Conservation (phyloP, 192 early-diverging fungal genomes). For the Linnemannia exigua region DNA sequence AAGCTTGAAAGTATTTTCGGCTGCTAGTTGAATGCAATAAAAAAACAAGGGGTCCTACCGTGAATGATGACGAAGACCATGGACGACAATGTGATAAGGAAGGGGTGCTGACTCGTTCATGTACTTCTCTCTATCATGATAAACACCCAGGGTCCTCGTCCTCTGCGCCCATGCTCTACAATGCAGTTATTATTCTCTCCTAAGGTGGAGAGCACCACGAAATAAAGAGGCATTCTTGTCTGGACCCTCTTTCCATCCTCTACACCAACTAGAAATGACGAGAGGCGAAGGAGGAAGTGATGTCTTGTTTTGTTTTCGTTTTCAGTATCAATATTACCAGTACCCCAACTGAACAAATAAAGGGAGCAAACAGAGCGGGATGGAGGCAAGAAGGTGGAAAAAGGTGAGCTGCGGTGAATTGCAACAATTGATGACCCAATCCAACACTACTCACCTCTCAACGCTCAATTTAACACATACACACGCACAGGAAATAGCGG, state of each 20-base stretch:
- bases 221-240: neutral
- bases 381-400: neutral
- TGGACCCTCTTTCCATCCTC: neutral
- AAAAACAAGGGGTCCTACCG: no score
- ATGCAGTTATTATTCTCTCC: neutral
- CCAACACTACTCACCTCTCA: no score
- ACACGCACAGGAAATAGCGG: no score
- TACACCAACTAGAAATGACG: neutral
- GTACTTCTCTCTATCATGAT: no score
- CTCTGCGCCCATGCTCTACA: neutral
- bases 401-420: neutral
- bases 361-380: neutral
- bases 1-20: neutral
- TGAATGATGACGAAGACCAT: no score
- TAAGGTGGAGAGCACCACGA: neutral
- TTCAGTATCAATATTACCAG: neutral
- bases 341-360: neutral
- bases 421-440: slow-evolving; percentile 7
- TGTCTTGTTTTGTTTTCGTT: neutral
- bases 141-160: no score
- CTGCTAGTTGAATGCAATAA: neutral
- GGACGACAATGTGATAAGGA: no score
- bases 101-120: no score
- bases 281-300: neutral
- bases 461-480: neutral